Evolutionary conservation across 2,329 filamentous ascomycete species (phyloP).

Genomic region (Thermoascus crustaceus): DNA sequence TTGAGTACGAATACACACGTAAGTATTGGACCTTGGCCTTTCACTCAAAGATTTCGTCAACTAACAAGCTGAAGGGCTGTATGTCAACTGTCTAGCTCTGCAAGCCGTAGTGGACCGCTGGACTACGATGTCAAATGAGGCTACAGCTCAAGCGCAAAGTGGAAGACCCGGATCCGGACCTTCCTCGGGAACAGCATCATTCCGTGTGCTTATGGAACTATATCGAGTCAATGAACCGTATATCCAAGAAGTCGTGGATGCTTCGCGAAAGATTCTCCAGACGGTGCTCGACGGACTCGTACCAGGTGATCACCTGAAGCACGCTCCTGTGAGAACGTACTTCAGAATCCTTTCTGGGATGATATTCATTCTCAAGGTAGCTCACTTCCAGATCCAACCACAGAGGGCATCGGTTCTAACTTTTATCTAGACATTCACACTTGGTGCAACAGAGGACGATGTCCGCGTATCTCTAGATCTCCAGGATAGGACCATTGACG

Average conservation of each 20-base stretch:
- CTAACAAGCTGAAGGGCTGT: conserved; percentile 46
- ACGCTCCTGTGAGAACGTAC: conserved; percentile 56
- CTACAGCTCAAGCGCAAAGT: conserved; percentile 20
- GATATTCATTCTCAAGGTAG: conserved; percentile 56
- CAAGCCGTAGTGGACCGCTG: conserved; percentile 93
- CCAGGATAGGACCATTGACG: conserved; percentile 51
- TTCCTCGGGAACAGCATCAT: conserved; percentile 26
- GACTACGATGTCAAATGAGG: conserved; percentile 56
- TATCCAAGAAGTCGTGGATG: conserved; percentile 55
- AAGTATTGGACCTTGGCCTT: conserved; percentile 26
- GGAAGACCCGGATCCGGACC: conserved; percentile 18
- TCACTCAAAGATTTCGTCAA: not conserved
- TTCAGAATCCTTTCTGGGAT: conserved; percentile 57
- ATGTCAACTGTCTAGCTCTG: conserved; percentile 86
- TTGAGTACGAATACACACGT: conserved; percentile 92
- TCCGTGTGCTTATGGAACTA: conserved; percentile 34
- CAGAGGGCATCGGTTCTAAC: conserved; percentile 8
- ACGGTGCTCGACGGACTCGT: conserved; percentile 52
- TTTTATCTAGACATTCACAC: conserved; percentile 46
- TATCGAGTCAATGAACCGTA: conserved; percentile 54
- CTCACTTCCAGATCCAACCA: conserved; percentile 6
- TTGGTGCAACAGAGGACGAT: conserved; percentile 55
- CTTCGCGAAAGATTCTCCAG: conserved; percentile 52
- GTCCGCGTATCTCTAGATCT: conserved; percentile 51
- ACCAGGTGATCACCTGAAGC: conserved; percentile 50